Conservation (phyloP, 148 eudicot genomes). For the Rhododendron williamsianum region DNA sequence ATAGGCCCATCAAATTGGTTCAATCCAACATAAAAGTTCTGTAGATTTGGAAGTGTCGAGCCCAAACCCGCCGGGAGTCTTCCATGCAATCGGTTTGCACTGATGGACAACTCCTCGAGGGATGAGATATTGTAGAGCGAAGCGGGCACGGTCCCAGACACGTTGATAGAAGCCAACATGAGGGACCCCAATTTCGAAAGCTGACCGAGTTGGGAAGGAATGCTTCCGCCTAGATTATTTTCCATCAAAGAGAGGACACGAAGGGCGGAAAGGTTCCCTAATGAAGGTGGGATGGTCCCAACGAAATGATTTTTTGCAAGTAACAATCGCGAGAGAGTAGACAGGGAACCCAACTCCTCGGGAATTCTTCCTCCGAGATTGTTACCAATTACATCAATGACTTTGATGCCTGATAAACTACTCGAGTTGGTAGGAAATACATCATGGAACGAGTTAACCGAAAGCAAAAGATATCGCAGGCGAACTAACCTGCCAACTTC, state of each 20-base stretch:
- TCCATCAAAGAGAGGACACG: not conserved
- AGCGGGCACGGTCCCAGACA: slow-evolving; percentile 14
- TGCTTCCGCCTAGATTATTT: not conserved
- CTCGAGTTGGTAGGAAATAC: slow-evolving; percentile 9
- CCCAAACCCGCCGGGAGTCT: slow-evolving; percentile 9
- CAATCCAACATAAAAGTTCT: not conserved
- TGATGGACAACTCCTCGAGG: not conserved
- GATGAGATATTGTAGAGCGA: slow-evolving; percentile 18
- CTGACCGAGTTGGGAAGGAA: slow-evolving; percentile 3
- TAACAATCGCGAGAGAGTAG: not conserved
- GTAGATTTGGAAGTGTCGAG: slow-evolving; percentile 11
- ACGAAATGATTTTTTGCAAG: not conserved
- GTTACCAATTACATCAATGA: not conserved
- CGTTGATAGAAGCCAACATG: not conserved
- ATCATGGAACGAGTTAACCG: slow-evolving; percentile 1
- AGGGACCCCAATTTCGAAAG: not conserved
- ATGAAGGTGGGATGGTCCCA: slow-evolving; percentile 1
- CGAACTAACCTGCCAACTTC: slow-evolving; percentile 7
- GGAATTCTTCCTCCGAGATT: slow-evolving; percentile 11
- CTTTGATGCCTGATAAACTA: not conserved
- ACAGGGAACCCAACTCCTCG: not conserved
- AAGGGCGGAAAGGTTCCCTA: not conserved
- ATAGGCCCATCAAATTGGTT: slow-evolving; percentile 15
- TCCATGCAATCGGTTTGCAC: slow-evolving; percentile 9
- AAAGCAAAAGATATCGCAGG: not conserved